Conservation (phyloP, 345 rosid genomes). For the Turnera subulata region DNA sequence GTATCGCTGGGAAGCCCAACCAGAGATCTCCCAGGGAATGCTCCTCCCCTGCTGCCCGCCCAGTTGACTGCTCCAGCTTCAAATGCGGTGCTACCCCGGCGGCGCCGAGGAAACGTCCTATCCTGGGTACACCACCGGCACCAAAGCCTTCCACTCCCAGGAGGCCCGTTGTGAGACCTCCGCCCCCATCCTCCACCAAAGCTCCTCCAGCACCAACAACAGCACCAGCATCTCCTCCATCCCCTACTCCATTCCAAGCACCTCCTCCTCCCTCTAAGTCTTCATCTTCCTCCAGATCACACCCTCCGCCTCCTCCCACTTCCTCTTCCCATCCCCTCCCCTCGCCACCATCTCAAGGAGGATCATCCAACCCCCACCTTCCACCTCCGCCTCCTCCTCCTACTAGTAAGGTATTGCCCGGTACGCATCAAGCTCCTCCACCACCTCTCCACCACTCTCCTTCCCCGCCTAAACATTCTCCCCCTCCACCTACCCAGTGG, state of each 20-base stretch:
- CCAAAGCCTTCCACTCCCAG: conserved; percentile 19
- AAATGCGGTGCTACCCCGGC: conserved; percentile 34
- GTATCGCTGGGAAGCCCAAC: conserved; percentile 39
- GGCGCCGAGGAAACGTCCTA: conserved; percentile 28
- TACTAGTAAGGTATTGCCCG: conserved; percentile 35
- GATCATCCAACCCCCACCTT: not conserved
- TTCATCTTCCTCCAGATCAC: conserved; percentile 42
- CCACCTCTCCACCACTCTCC: conserved; percentile 1
- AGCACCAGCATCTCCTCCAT: too few relatives aligned
- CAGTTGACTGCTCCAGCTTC: conserved; percentile 56
- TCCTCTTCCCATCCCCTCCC: conserved; percentile 33
- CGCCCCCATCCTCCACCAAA: too few relatives aligned
- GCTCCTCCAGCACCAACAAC: too few relatives aligned
- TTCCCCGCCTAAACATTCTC: not conserved
- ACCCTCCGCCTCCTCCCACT: conserved; percentile 38
- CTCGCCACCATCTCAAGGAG: conserved; percentile 11
- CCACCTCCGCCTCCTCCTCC: conserved; percentile 48
- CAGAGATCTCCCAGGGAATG: conserved; percentile 57
- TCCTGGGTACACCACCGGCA: conserved; percentile 31
- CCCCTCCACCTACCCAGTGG: conserved; percentile 8
- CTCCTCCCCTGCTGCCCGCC: conserved; percentile 44
- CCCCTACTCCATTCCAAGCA: conserved; percentile 26
- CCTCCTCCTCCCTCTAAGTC: conserved; percentile 45
- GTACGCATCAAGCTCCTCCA: conserved; percentile 26
- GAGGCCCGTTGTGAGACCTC: conserved; percentile 1